Evolutionary conservation across 75 land plant genomes (phyloP), one percentile per base, ranked within the genome.

Genomic region (Selaginella tamariscina): DNA sequence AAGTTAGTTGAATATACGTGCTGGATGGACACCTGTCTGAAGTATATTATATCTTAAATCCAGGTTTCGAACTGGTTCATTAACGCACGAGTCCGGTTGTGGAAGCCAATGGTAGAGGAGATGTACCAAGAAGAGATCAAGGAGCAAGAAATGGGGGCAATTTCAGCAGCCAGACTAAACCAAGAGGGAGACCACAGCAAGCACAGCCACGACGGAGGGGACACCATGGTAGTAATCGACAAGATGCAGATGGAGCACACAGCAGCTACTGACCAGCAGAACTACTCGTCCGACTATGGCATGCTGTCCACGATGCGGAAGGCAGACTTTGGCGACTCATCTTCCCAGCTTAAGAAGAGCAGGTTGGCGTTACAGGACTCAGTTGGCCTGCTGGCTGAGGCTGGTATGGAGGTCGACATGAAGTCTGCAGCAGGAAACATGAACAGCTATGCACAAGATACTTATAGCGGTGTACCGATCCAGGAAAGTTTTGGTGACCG

Each of bases 81-180:
- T 30, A 86, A 86, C 73, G 89, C 89, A 0, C 73, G 89, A 31
- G 89, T 86, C 1, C 76, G 89, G 18, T 68, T 86, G 0, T 86
- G 89, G 89, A 86, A 86, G 78, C 89, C 89, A 1, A 81, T 86
- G 89, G 87, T 86, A 18, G 87, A 86, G 64, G 87, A 86, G 31
- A 84, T 86, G 59, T 81, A 86, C 68, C 22, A 59, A 8, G 63
- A 59, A 9, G 63, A 59, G 63, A 22, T 59, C 20, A 59, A 59
- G 20, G 49, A 39, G 49, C 49, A 39, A 15, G 49, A 39, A 15
- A 5, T 39, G 11, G 49, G 49, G 49, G 49, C 15, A 15, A 15
- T 15, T 5, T 39, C 49, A 5, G n/a, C n/a, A n/a, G 49, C 49
- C 49, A 39, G 49, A 39, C 49, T 39, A 5, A 5, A 5, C 11